phyloP scores from a whole-genome alignment of 1,139 yeast genomes.

The Magnusiomyces magnusii region DNA sequence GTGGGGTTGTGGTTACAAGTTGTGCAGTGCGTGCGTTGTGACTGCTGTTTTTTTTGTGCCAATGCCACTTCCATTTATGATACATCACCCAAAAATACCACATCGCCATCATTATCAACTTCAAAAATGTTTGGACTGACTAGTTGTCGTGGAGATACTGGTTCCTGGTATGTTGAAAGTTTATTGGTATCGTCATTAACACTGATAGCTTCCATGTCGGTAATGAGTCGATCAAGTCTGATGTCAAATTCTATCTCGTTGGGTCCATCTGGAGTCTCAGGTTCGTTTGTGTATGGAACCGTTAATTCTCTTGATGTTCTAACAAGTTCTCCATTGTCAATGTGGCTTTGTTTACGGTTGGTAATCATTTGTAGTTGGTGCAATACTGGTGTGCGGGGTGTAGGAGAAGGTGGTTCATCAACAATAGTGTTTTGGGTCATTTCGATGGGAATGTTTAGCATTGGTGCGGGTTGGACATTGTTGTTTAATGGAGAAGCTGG shows the following conservation, averaged over 20 bases:
- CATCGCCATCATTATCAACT: not conserved
- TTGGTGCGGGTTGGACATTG: not conserved
- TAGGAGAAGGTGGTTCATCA: not conserved
- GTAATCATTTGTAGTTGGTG: not conserved
- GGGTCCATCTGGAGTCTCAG: not conserved
- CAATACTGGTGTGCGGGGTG: not conserved
- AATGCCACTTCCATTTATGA: not conserved
- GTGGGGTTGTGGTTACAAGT: not conserved
- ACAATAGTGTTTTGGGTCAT: not conserved
- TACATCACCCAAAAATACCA: not conserved
- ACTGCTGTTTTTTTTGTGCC: not conserved
- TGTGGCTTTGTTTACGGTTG: not conserved
- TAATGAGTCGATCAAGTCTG: too few species aligned
- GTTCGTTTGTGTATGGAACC: not conserved
- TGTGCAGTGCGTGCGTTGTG: not conserved
- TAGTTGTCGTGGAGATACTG: too few species aligned
- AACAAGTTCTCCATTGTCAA: not conserved
- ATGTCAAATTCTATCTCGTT: too few species aligned
- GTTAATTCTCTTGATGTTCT: not conserved
- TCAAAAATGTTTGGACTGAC: not conserved
- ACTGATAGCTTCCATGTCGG: too few species aligned
- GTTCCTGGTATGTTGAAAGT: not conserved
- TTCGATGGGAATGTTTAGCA: not conserved
- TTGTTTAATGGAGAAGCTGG: not conserved
- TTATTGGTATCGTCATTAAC: not conserved